Evolutionary conservation across 2,329 filamentous ascomycete species (phyloP).

Genomic region (Rhynchosporium secalis): DNA sequence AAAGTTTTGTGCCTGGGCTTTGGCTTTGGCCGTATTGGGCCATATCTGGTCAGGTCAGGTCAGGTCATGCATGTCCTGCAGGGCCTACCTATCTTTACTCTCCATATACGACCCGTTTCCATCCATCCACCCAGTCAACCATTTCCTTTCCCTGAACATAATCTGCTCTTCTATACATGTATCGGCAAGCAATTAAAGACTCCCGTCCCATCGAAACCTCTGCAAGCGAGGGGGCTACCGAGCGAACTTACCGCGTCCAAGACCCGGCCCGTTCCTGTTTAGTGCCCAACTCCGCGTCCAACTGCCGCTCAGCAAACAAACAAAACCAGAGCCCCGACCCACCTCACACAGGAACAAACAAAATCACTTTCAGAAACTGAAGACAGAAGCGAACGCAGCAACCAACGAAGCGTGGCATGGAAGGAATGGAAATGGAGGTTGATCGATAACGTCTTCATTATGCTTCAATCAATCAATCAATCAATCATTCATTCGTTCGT

Average conservation of each 20-base stretch:
- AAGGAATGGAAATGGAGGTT: background rate
- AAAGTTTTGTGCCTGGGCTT: too few relatives aligned
- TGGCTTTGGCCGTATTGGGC: too few relatives aligned
- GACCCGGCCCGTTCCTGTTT: background rate
- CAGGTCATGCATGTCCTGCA: too few relatives aligned
- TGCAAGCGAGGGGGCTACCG: slow-evolving; percentile 5
- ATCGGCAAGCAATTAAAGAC: background rate
- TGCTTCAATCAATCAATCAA: background rate
- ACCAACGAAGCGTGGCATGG: background rate
- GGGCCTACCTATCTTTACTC: background rate
- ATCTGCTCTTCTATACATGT: background rate
- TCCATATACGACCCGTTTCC: background rate
- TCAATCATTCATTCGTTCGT: background rate
- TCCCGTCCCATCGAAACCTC: background rate
- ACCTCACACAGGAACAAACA: slow-evolving; percentile 5
- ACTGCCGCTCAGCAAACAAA: background rate
- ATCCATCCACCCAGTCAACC: background rate
- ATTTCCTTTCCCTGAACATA: background rate
- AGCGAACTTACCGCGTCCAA: too few relatives aligned
- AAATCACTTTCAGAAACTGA: background rate
- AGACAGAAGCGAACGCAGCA: too few relatives aligned
- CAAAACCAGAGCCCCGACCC: background rate
- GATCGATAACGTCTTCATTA: background rate
- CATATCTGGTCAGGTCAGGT: too few relatives aligned
- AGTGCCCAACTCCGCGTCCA: background rate